Conservation (phyloP, 1,284 basidiomycete species). For the Moesziomyces sp. region DNA sequence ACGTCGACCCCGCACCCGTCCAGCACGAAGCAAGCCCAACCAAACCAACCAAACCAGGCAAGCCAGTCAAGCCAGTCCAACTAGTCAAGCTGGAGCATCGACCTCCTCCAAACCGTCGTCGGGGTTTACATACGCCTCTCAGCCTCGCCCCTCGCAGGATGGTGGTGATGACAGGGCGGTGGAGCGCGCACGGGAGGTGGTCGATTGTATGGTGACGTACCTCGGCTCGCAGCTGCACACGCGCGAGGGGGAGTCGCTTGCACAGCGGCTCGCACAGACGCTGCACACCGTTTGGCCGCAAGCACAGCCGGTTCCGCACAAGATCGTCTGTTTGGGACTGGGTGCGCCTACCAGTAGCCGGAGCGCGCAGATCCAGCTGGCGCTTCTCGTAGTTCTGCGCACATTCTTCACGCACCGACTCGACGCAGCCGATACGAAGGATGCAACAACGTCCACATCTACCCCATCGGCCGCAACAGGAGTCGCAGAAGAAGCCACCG, state of each 20-base stretch:
- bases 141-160: not conserved
- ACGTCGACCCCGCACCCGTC: not conserved
- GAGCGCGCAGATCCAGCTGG: conserved; percentile 38
- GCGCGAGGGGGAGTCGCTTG: not conserved
- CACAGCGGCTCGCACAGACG: not conserved
- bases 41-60: too few species aligned
- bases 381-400: conserved; percentile 23
- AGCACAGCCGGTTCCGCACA: not conserved
- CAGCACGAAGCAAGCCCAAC: too few species aligned
- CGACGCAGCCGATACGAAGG: not conserved
- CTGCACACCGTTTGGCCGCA: conserved; percentile 8
- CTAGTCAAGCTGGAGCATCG: too few species aligned
- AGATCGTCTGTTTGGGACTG: conserved; percentile 31
- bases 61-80: too few species aligned
- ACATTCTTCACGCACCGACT: not conserved
- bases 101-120: not conserved
- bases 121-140: not conserved
- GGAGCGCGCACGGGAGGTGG: not conserved
- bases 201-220: not conserved
- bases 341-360: conserved; percentile 15
- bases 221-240: not conserved
- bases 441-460: too few species aligned
- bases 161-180: not conserved
- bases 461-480: not conserved
- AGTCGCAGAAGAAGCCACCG: too few species aligned